Evolutionary conservation across 164 flowering plant genomes (phyloP).

Genomic region (Vitis labrusca): DNA sequence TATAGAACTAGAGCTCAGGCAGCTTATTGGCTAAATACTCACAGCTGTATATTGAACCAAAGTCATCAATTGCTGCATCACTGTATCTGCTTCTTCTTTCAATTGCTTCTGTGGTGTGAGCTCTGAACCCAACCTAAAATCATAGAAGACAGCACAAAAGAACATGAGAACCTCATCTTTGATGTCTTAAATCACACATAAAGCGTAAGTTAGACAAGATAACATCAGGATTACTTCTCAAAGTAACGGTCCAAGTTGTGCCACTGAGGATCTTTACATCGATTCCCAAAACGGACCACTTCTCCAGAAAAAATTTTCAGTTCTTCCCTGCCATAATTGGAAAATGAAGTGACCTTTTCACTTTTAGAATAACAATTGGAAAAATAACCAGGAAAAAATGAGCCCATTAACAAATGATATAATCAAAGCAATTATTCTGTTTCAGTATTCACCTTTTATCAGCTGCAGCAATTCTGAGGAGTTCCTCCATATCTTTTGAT

Average conservation of each 20-base stretch:
- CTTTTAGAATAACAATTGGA: background rate
- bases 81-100: conserved; percentile 67
- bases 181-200: conserved; percentile 6
- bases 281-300: conserved; percentile 91
- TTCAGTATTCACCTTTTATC: conserved; percentile 72
- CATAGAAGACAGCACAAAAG: background rate
- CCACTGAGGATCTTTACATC: conserved; percentile 96
- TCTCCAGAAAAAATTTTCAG: conserved; percentile 74
- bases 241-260: conserved; percentile 86
- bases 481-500: conserved; percentile 76
- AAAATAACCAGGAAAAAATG: background rate
- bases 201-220: conserved; percentile 7
- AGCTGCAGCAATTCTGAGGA: conserved; percentile 76
- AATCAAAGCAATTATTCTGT: background rate
- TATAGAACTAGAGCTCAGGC: background rate
- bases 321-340: conserved; percentile 63
- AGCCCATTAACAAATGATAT: background rate
- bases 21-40: conserved; percentile 28
- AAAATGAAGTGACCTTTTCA: conserved; percentile 1
- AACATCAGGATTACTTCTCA: conserved; percentile 54
- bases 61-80: conserved; percentile 67
- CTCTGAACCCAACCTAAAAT: conserved; percentile 62
- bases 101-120: conserved; percentile 53
- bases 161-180: conserved; percentile 1
- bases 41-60: conserved; percentile 87